phyloP scores from a whole-genome alignment of 2,329 filamentous ascomycete genomes.

The Fusarium dlaminii region DNA sequence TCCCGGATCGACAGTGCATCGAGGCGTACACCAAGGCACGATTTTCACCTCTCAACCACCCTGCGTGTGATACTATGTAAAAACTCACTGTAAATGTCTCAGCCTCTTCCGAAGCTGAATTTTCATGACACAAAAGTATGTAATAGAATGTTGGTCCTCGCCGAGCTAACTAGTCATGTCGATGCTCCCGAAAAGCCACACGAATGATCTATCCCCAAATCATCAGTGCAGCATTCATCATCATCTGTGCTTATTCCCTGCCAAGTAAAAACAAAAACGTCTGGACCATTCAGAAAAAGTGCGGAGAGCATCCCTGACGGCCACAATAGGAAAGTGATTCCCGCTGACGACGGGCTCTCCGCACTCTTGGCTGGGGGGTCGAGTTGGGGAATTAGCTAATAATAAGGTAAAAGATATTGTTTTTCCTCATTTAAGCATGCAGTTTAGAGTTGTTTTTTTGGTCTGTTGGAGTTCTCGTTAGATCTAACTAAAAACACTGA shows the following conservation, averaged over 20 bases:
- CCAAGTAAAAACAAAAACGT: background rate
- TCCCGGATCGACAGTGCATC: slow-evolving; percentile 16
- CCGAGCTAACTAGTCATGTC: slow-evolving; percentile 8
- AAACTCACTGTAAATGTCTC: background rate
- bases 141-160: background rate
- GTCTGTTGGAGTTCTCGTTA: slow-evolving; percentile 4
- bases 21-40: slow-evolving; percentile 6
- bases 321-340: slow-evolving; percentile 11
- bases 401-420: slow-evolving; percentile 32
- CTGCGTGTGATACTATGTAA: background rate
- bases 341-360: slow-evolving; percentile 17
- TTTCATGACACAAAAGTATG: slow-evolving; percentile 11
- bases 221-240: background rate
- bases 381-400: slow-evolving; percentile 36
- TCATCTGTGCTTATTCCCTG: slow-evolving; percentile 3
- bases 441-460: slow-evolving; percentile 11
- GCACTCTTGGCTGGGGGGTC: slow-evolving; percentile 19
- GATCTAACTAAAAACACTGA: slow-evolving; percentile 11
- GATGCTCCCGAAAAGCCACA: background rate
- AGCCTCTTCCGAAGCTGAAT: slow-evolving; percentile 3
- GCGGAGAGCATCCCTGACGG: slow-evolving; percentile 6
- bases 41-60: background rate
- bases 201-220: background rate
- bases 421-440: slow-evolving; percentile 25
- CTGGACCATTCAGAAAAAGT: background rate